Conservation (phyloP, 805 yeast genomes). For the Yarrowia sp. region DNA sequence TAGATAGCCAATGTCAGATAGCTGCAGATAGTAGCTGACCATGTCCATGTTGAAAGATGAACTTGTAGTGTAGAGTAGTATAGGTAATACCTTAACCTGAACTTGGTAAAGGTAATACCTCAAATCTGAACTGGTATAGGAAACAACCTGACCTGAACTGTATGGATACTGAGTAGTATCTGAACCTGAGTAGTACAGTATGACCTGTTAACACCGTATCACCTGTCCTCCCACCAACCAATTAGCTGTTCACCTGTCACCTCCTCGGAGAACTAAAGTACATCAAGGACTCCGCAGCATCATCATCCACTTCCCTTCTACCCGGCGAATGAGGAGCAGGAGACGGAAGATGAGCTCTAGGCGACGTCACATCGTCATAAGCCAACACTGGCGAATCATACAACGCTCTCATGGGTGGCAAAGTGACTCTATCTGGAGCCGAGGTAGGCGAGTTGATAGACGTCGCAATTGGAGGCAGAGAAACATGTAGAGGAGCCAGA, state of each 20-base stretch:
- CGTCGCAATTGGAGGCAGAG: constrained; percentile 6
- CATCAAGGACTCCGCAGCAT: not conserved
- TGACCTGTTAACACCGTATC: too few relatives aligned
- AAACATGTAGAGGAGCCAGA: not conserved
- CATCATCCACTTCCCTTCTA: not conserved
- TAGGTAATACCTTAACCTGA: too few relatives aligned
- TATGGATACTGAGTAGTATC: too few relatives aligned
- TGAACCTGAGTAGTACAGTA: too few relatives aligned
- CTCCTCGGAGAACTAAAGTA: constrained; percentile 1
- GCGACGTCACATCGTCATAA: not conserved
- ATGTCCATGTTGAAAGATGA: too few relatives aligned
- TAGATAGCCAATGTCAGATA: too few relatives aligned
- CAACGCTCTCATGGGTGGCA: constrained; percentile 6
- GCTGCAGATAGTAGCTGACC: too few relatives aligned
- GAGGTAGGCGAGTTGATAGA: constrained; percentile 13
- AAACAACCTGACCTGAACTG: too few relatives aligned
- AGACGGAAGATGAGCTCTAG: not conserved
- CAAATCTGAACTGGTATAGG: too few relatives aligned
- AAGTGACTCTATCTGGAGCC: not conserved
- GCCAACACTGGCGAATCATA: not conserved
- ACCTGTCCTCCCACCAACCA: too few relatives aligned
- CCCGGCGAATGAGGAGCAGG: not conserved
- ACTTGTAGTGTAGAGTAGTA: too few relatives aligned
- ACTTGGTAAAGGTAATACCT: too few relatives aligned
- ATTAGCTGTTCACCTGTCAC: not conserved